These are phyloP conservation scores for Stephania yunnanensis DNA, from an alignment of 164 flowering plant species.

Conservation along the genomic window DNA sequence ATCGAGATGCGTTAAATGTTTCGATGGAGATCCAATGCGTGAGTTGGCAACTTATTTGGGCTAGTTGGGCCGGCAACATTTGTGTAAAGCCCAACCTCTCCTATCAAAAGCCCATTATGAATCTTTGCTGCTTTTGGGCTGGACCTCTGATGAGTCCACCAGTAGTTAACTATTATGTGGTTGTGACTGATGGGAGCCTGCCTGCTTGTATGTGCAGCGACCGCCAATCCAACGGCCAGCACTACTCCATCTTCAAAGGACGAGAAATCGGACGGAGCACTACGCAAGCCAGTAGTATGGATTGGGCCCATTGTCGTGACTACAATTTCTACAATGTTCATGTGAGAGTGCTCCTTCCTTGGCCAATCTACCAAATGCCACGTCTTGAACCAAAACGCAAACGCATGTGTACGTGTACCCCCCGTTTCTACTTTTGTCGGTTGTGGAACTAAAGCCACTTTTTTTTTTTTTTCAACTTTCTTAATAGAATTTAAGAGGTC, in stretches of 20 bases:
- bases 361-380: background rate
- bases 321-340: background rate
- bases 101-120: background rate
- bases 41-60: too few relatives aligned
- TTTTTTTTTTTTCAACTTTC: too few relatives aligned
- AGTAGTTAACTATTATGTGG: background rate
- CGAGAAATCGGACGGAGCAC: background rate
- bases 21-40: too few relatives aligned
- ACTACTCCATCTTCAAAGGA: background rate
- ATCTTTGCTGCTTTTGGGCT: background rate
- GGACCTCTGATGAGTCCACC: too few relatives aligned
- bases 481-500: too few relatives aligned
- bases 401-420: too few relatives aligned
- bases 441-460: background rate
- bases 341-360: background rate
- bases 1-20: too few relatives aligned
- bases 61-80: too few relatives aligned
- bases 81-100: too few relatives aligned
- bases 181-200: background rate
- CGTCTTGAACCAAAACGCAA: background rate
- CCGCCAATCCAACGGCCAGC: background rate
- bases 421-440: background rate
- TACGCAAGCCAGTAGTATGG: background rate
- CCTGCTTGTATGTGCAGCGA: background rate
- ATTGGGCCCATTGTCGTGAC: background rate